Conservation (phyloP, 73 alveolate genomes). For the Breviolum minutum region DNA sequence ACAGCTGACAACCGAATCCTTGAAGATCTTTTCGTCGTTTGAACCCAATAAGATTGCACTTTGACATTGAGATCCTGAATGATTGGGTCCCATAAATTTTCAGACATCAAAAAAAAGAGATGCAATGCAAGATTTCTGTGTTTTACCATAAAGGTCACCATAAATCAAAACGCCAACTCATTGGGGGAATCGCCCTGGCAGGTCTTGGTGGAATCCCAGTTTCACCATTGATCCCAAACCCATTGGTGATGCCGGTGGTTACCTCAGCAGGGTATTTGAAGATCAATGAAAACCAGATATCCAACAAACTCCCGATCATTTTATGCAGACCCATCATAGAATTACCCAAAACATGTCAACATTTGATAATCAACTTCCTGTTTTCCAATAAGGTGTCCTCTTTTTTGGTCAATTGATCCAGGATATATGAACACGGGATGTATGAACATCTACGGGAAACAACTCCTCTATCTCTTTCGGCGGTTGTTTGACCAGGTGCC, state of each 20-base stretch:
- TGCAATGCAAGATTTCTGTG: background rate
- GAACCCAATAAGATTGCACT: no score
- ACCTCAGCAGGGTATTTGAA: background rate
- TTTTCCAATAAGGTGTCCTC: no score
- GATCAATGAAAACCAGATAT: background rate
- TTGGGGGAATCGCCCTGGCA: no score
- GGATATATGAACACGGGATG: no score
- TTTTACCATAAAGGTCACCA: background rate
- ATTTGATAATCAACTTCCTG: no score
- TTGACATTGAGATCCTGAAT: background rate
- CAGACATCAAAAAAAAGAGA: background rate
- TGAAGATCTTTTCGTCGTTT: no score
- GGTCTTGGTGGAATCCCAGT: constrained; percentile 54
- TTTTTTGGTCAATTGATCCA: no score
- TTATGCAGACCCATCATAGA: no score
- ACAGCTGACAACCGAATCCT: background rate
- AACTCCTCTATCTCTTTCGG: background rate
- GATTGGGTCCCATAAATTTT: background rate
- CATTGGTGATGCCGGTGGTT: constrained; percentile 17
- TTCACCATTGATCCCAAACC: constrained; percentile 37
- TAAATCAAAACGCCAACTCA: no score
- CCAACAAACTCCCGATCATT: no score
- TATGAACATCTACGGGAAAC: no score
- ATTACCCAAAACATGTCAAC: no score
- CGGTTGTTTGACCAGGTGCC: constrained; percentile 1